A percentile compares a stretch with the other conserved stretches of the same genome.
Evolutionary conservation across 352 stramenopile species (phyloP).

Genomic region (Paralagenidium karlingii): DNA sequence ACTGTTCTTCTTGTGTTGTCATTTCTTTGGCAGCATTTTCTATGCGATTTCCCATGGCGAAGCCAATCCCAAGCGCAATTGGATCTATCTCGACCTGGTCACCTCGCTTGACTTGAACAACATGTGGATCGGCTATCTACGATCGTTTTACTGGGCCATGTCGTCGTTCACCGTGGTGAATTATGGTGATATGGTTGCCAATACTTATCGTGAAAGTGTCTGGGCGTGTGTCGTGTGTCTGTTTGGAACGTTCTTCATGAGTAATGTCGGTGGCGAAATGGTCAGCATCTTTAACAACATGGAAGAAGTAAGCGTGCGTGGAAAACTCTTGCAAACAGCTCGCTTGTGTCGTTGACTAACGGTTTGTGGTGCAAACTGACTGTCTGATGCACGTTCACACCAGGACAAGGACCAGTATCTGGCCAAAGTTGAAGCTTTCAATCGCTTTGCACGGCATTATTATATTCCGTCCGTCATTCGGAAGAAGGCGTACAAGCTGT

Average conservation of each 20-base stretch:
- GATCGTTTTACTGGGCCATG: conserved; percentile 22
- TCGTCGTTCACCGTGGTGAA: conserved; percentile 19
- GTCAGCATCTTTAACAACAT: conserved; percentile 14
- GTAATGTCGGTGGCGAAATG: conserved; percentile 17
- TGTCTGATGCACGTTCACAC: no score
- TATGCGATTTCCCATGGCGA: conserved; percentile 9
- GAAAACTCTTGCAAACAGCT: no score
- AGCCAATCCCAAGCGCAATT: background rate
- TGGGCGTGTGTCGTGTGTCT: conserved; percentile 20
- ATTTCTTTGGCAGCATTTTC: conserved; percentile 16
- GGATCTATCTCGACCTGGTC: conserved; percentile 9
- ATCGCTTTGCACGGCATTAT: conserved; percentile 7
- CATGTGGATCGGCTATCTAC: conserved; percentile 11
- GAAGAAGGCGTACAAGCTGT: conserved; percentile 4
- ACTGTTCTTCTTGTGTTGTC: conserved; percentile 12
- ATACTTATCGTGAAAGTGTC: conserved; percentile 11
- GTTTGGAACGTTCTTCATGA: conserved; percentile 17
- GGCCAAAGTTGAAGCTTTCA: no score
- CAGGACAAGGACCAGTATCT: no score
- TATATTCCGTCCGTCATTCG: conserved; percentile 6
- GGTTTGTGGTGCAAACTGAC: no score
- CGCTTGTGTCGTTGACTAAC: conserved; percentile 1
- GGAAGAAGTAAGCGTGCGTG: conserved; percentile 2
- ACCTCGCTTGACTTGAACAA: no score
- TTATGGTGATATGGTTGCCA: conserved; percentile 20